Percentiles rank a stretch among this genome's conserved stretches.
Evolutionary conservation across 306 rosid species (phyloP).

Genomic region (Canavalia ensiformis): DNA sequence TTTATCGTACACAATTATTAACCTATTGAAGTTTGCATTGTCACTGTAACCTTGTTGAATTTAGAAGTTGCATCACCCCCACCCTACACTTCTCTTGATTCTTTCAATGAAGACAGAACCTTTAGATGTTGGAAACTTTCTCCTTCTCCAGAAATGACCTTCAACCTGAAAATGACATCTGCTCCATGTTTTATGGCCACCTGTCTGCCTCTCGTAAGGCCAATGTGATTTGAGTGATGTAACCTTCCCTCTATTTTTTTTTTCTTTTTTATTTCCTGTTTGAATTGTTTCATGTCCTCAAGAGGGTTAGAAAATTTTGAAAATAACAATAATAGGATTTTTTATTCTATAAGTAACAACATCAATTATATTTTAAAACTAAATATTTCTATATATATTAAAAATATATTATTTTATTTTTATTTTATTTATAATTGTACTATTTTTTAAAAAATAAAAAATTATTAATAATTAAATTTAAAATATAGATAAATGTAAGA

Average conservation of each 20-base stretch:
- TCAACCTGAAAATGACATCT: constrained; percentile 32
- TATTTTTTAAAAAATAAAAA: too few species aligned
- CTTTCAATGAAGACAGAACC: constrained; percentile 2
- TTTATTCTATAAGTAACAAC: too few species aligned
- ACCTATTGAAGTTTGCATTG: background rate
- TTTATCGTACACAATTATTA: background rate
- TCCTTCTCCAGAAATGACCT: constrained; percentile 10
- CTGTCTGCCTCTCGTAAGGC: background rate
- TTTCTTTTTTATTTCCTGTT: background rate
- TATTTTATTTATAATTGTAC: too few species aligned
- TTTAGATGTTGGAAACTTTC: constrained; percentile 18
- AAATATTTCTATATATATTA: too few species aligned
- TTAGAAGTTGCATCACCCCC: background rate
- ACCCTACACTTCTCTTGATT: background rate
- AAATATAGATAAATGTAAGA: too few species aligned
- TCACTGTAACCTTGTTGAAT: background rate
- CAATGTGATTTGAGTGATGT: background rate
- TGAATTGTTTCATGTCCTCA: background rate
- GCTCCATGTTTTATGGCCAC: constrained; percentile 15
- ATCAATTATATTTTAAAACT: too few species aligned
- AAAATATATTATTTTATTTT: too few species aligned
- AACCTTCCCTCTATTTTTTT: background rate
- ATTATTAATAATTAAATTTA: too few species aligned
- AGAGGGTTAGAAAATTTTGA: too few species aligned
- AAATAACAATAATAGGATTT: too few species aligned